Percentiles rank a stretch among this genome's conserved stretches.
phyloP scores from a whole-genome alignment of 768 basidiomycete genomes.

The Tulasnella sp. region DNA sequence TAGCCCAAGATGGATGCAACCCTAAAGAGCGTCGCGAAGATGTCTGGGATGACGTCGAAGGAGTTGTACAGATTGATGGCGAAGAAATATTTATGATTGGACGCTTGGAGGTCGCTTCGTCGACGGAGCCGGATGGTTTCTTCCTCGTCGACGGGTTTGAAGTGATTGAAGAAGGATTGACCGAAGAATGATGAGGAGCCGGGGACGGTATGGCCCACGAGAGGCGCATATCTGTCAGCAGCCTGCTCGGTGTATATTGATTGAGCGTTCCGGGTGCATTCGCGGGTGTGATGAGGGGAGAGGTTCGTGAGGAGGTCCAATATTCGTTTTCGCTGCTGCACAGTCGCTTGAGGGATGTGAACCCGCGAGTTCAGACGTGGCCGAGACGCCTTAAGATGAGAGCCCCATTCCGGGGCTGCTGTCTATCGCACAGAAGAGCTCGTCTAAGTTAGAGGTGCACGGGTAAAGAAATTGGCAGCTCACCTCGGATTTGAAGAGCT shows the following conservation, averaged over 20 bases:
- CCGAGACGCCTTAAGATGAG: slow-evolving; percentile 11
- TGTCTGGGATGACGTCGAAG: slow-evolving; percentile 95
- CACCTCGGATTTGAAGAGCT: slow-evolving; percentile 8
- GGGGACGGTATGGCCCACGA: slow-evolving; percentile 60
- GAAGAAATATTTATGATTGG: slow-evolving; percentile 95
- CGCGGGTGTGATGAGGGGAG: slow-evolving; percentile 83
- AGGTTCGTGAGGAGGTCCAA: slow-evolving; percentile 80
- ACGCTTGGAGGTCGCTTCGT: slow-evolving; percentile 22
- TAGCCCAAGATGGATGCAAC: slow-evolving; percentile 86
- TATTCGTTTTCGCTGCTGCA: slow-evolving; percentile 75
- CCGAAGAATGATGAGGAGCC: background rate
- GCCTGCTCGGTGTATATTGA: slow-evolving; percentile 78
- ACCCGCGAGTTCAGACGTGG: slow-evolving; percentile 4
- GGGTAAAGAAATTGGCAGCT: background rate
- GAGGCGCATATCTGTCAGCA: slow-evolving; percentile 68
- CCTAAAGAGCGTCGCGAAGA: slow-evolving; percentile 93
- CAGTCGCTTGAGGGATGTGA: slow-evolving; percentile 61
- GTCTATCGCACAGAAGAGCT: background rate
- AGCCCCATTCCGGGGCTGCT: slow-evolving; percentile 17
- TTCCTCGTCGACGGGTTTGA: background rate
- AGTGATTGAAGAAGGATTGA: background rate
- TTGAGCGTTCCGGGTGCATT: slow-evolving; percentile 80
- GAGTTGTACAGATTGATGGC: slow-evolving; percentile 99
- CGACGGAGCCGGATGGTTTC: background rate
- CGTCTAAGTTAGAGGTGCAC: background rate